Percentiles rank a stretch among this genome's conserved stretches.
phyloP scores from a whole-genome alignment of 371 early-diverging fungal genomes.

The Choanephora cucurbitarum region DNA sequence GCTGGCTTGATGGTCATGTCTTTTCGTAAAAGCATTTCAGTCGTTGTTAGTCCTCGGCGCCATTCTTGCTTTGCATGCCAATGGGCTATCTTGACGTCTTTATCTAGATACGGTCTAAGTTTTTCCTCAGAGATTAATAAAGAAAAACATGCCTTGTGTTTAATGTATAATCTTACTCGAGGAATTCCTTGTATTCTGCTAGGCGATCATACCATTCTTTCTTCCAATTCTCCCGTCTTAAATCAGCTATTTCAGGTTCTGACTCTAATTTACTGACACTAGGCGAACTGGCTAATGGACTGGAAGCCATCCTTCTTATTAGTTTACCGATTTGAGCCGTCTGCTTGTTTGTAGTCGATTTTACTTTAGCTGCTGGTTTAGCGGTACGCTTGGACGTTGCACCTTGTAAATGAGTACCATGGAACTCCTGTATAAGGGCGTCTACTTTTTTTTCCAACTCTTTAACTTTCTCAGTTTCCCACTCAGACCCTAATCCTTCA shows the following conservation, averaged over 20 bases:
- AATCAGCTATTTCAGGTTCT: constrained; percentile 38
- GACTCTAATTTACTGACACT: constrained; percentile 24
- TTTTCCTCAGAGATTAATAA: too few relatives aligned
- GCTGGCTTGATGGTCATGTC: background rate
- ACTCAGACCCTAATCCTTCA: constrained; percentile 53
- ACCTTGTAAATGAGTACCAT: constrained; percentile 29
- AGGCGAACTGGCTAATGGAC: constrained; percentile 5
- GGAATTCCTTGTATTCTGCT: constrained; percentile 28
- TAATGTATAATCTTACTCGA: constrained; percentile 32
- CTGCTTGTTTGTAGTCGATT: constrained; percentile 15
- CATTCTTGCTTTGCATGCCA: constrained; percentile 43
- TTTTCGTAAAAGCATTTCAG: constrained; percentile 32
- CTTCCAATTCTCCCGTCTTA: constrained; percentile 32
- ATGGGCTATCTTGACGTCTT: constrained; percentile 21
- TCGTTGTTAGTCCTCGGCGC: constrained; percentile 44
- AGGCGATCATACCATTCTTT: constrained; percentile 36
- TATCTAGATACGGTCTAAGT: constrained; percentile 38
- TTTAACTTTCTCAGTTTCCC: constrained; percentile 56
- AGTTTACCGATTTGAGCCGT: constrained; percentile 23
- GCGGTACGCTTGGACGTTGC: constrained; percentile 14
- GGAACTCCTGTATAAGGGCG: constrained; percentile 58
- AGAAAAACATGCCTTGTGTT: too few relatives aligned
- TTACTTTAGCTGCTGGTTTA: constrained; percentile 21
- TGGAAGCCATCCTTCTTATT: constrained; percentile 31
- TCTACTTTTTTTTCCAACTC: constrained; percentile 53